Conservation (phyloP, 2,329 filamentous ascomycete genomes). For the Blumeria hordei region DNA sequence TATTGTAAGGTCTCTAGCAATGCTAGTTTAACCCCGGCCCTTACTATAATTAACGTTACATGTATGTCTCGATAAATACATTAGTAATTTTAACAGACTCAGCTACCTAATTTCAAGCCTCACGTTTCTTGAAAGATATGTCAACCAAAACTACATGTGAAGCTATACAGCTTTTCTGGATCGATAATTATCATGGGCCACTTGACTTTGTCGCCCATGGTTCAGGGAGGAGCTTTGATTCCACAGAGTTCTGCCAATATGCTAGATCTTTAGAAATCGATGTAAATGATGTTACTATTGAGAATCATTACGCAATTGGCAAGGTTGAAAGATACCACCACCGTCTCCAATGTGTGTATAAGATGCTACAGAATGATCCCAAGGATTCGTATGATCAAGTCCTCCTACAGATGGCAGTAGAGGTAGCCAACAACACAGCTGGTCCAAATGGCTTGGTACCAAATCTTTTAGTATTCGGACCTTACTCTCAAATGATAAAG, state of each 20-base stretch:
- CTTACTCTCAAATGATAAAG: not conserved
- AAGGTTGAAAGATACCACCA: not conserved
- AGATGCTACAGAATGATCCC: not conserved
- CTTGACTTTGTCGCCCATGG: not conserved
- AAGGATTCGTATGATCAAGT: not conserved
- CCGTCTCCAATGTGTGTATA: not conserved
- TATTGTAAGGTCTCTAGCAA: too few relatives aligned
- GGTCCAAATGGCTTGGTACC: too few relatives aligned
- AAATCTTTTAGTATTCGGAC: not conserved
- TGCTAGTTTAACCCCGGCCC: too few relatives aligned
- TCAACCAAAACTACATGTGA: too few relatives aligned
- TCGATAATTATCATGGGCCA: too few relatives aligned
- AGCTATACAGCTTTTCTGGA: too few relatives aligned
- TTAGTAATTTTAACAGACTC: too few relatives aligned
- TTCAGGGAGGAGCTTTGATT: not conserved
- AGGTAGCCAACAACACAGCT: too few relatives aligned
- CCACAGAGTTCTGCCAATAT: not conserved
- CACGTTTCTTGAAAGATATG: too few relatives aligned
- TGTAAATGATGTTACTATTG: not conserved
- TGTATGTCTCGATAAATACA: too few relatives aligned
- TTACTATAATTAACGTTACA: too few relatives aligned
- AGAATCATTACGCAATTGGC: not conserved
- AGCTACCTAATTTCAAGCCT: too few relatives aligned
- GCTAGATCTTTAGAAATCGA: not conserved
- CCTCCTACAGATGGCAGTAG: not conserved